Conservation (phyloP, 371 early-diverging fungal genomes). For the Mucor racemosus region DNA sequence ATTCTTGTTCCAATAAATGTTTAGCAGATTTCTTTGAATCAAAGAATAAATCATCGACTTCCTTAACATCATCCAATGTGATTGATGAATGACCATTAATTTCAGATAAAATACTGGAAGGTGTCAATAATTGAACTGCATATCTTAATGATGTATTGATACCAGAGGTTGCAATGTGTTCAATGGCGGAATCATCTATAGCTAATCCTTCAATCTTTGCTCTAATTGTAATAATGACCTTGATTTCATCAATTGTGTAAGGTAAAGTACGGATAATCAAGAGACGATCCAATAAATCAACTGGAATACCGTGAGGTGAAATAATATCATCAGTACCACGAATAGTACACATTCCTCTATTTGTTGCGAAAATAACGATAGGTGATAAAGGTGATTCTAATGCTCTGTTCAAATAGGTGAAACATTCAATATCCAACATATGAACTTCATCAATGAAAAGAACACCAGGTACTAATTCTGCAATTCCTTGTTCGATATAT, state of each 20-base stretch:
- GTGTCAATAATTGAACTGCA: slow-evolving; percentile 97
- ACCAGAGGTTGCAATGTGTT: slow-evolving; percentile 81
- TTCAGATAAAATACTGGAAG: slow-evolving; percentile 84
- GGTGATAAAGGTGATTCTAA: slow-evolving; percentile 94
- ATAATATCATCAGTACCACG: slow-evolving; percentile 91
- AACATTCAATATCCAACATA: slow-evolving; percentile 99
- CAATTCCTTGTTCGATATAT: slow-evolving; percentile 98
- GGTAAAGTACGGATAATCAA: slow-evolving; percentile 94
- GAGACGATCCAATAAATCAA: slow-evolving; percentile 96
- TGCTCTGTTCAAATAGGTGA: slow-evolving; percentile 97
- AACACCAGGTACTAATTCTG: slow-evolving; percentile 97
- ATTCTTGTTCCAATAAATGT: slow-evolving; percentile 54
- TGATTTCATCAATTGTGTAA: slow-evolving; percentile 91
- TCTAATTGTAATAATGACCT: slow-evolving; percentile 87
- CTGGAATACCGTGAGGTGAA: slow-evolving; percentile 96
- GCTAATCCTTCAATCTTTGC: slow-evolving; percentile 89
- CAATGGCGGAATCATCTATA: slow-evolving; percentile 76
- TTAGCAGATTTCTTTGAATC: slow-evolving; percentile 91
- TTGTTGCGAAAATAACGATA: slow-evolving; percentile 98
- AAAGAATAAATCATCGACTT: slow-evolving; percentile 84
- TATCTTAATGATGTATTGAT: slow-evolving; percentile 89
- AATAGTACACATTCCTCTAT: slow-evolving; percentile 95
- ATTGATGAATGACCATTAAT: slow-evolving; percentile 85
- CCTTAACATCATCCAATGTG: slow-evolving; percentile 82
- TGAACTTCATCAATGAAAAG: slow-evolving; percentile 99